These are phyloP conservation scores for Singerocomus inundabilis DNA, from an alignment of 1,284 basidiomycete genomes.

Conservation along the genomic window DNA sequence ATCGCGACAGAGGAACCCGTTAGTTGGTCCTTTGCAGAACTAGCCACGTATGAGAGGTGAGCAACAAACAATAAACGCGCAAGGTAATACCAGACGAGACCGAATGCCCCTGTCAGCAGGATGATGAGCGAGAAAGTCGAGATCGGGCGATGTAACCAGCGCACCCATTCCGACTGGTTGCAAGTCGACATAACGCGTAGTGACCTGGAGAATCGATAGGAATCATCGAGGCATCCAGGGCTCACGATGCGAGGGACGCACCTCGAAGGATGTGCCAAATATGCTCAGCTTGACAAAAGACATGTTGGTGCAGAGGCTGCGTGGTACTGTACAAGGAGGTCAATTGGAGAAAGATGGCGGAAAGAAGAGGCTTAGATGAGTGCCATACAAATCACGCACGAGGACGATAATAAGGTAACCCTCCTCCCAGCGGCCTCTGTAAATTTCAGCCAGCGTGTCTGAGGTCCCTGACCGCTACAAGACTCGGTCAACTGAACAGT, in stretches of 20 bases:
- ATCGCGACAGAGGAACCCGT: conserved; percentile 94
- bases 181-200: conserved; percentile 97
- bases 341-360: conserved; percentile 11
- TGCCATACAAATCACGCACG: conserved; percentile 14
- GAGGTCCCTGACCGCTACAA: conserved; percentile 21
- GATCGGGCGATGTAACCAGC: conserved; percentile 35
- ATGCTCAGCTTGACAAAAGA: conserved; percentile 98
- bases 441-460: conserved; percentile 24
- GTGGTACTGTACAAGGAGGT: neutral
- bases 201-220: conserved; percentile 65
- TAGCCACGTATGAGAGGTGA: conserved; percentile 33
- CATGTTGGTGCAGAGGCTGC: conserved; percentile 42
- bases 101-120: conserved; percentile 70
- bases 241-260: conserved; percentile 31
- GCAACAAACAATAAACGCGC: conserved; percentile 8
- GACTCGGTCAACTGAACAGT: neutral
- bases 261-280: conserved; percentile 95
- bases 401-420: conserved; percentile 17
- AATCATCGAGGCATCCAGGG: conserved; percentile 18
- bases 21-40: conserved; percentile 97
- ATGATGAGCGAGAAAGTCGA: conserved; percentile 15
- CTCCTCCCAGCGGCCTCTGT: conserved; percentile 8
- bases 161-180: conserved; percentile 99
- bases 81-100: conserved; percentile 81
- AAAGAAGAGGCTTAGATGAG: conserved; percentile 16